Conservation (phyloP, 768 basidiomycete genomes). For the Boletus subcaerulescens region DNA sequence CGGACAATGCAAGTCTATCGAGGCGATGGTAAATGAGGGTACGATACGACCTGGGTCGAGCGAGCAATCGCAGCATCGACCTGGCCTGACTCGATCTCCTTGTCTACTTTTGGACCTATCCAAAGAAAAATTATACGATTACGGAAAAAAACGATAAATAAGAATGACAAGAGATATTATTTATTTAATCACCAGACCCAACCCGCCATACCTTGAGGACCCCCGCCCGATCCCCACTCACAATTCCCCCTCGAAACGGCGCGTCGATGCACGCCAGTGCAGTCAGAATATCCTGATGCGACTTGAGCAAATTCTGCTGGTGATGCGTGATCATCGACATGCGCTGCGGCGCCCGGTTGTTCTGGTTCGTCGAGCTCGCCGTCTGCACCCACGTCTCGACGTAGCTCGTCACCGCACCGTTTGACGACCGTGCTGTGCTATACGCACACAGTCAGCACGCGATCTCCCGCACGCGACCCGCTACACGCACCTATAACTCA, state of each 20-base stretch:
- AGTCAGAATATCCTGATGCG: constrained; percentile 90
- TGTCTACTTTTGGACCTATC: constrained; percentile 25
- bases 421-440: constrained; percentile 35
- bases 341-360: constrained; percentile 68
- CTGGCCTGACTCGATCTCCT: constrained; percentile 16
- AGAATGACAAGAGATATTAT: neutral
- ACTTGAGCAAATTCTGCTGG: constrained; percentile 79
- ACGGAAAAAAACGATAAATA: neutral
- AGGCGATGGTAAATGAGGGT: constrained; percentile 18
- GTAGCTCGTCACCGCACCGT: constrained; percentile 48
- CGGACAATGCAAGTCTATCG: constrained; percentile 1
- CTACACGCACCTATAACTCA: constrained; percentile 63
- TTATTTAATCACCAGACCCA: constrained; percentile 46
- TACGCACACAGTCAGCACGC: constrained; percentile 1
- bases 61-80: constrained; percentile 34
- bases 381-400: constrained; percentile 62
- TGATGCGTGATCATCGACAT: constrained; percentile 77
- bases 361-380: constrained; percentile 43
- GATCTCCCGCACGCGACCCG: neutral
- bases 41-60: constrained; percentile 30
- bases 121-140: neutral
- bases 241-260: constrained; percentile 87
- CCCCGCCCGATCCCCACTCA: constrained; percentile 90
- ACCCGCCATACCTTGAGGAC: constrained; percentile 89
- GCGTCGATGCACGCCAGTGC: constrained; percentile 85